Percentiles rank a stretch among this genome's conserved stretches.
These are phyloP conservation scores for Chrysanthemum makinoi DNA, from an alignment of 129 eudicot species.

Conservation along the genomic window DNA sequence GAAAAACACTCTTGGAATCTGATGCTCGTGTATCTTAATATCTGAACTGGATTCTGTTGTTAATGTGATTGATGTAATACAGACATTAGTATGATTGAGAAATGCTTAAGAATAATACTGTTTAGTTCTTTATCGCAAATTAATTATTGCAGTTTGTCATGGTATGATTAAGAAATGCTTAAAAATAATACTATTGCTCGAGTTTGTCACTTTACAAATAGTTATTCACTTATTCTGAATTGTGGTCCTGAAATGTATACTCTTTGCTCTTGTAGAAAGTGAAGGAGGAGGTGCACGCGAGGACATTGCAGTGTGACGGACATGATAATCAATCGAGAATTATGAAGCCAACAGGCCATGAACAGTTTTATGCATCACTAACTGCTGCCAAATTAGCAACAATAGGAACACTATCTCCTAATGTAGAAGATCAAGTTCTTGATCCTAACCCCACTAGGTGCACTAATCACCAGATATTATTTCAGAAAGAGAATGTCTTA, in stretches of 20 bases:
- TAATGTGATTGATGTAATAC: no score
- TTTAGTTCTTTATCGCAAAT: no score
- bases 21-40: no score
- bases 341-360: constrained; percentile 59
- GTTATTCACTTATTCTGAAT: neutral
- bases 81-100: no score
- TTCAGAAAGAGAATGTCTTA: constrained; percentile 27
- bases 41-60: no score
- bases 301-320: constrained; percentile 38
- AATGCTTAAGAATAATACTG: no score
- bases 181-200: neutral
- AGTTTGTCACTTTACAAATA: neutral
- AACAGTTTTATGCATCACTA: constrained; percentile 49
- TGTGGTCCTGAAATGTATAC: neutral
- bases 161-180: neutral
- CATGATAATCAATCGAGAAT: constrained; percentile 39
- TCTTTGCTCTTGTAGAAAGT: constrained; percentile 45
- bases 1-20: no score
- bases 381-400: constrained; percentile 30
- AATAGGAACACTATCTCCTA: constrained; percentile 16
- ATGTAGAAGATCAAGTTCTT: constrained; percentile 20
- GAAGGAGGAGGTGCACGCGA: constrained; percentile 52
- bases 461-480: constrained; percentile 37
- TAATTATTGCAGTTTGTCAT: no score
- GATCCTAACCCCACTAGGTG: constrained; percentile 21